Percentiles rank a stretch among this genome's conserved stretches.
Conservation (phyloP, 441 rosid species). For the Adansonia grandidieri region DNA sequence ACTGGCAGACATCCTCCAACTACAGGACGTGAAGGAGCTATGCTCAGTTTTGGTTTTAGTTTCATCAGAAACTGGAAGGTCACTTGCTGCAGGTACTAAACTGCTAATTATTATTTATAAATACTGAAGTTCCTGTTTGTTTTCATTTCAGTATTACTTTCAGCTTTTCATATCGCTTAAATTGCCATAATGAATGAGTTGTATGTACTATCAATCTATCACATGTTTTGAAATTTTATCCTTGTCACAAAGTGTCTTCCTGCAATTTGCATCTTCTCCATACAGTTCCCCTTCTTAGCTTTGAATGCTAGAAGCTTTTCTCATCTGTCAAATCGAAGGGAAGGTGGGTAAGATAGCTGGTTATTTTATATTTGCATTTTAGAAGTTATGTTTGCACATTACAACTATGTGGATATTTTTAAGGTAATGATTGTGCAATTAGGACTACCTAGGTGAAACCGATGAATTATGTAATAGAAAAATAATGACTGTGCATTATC, state of each 20-base stretch:
- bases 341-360: conserved; percentile 5
- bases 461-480: not conserved
- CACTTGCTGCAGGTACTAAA: conserved; percentile 47
- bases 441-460: not conserved
- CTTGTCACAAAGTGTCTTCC: not conserved
- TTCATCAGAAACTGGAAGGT: conserved; percentile 47
- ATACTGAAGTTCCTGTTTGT: conserved; percentile 6
- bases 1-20: conserved; percentile 57
- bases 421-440: not conserved
- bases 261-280: conserved; percentile 5
- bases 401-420: not conserved
- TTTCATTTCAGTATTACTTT: conserved; percentile 18
- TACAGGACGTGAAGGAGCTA: conserved; percentile 54
- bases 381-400: not conserved
- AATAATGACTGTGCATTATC: not conserved
- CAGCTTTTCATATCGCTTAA: conserved; percentile 1
- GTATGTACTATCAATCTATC: not conserved
- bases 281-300: not conserved
- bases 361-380: not conserved
- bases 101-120: conserved; percentile 15
- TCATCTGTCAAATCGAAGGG: conserved; percentile 10
- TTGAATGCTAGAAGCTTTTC: not conserved
- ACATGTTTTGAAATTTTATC: conserved; percentile 1
- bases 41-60: conserved; percentile 60
- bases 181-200: not conserved